Percentiles rank a stretch among this genome's conserved stretches.
Conservation (phyloP, 352 stramenopile genomes). For the Phytophthora parvispora region DNA sequence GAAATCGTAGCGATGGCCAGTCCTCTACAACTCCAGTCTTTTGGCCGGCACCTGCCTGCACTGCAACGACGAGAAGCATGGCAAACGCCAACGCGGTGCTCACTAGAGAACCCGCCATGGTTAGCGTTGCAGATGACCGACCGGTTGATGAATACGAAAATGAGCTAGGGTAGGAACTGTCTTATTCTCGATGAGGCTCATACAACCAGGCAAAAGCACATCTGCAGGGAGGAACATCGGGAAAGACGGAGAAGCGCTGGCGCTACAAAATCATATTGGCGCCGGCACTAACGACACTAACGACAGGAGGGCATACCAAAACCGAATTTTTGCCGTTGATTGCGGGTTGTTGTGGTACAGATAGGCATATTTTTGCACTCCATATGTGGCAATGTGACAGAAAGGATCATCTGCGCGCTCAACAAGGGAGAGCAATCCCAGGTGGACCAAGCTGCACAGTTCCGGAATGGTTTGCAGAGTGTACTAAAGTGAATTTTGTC, state of each 20-base stretch:
- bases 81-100: neutral
- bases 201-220: slow-evolving; percentile 20
- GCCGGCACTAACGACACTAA: slow-evolving; percentile 15
- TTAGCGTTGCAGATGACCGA: too few relatives aligned
- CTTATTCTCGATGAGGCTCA: neutral
- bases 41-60: neutral
- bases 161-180: neutral
- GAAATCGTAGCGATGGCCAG: slow-evolving; percentile 35
- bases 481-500: too few relatives aligned
- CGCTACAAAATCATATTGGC: slow-evolving; percentile 28
- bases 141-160: neutral
- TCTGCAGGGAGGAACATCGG: slow-evolving; percentile 11
- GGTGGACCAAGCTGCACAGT: neutral
- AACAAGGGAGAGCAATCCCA: too few relatives aligned
- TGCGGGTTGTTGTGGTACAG: neutral
- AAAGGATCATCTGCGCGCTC: neutral
- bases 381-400: slow-evolving; percentile 1
- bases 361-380: neutral
- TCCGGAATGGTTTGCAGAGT: neutral
- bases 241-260: slow-evolving; percentile 3
- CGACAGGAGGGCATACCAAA: too few relatives aligned
- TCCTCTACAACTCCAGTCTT: neutral
- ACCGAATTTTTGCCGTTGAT: neutral
- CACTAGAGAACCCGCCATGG: neutral
- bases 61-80: neutral